phyloP scores from a whole-genome alignment of 257 asterid species.

The Ajuga chamaepitys region DNA sequence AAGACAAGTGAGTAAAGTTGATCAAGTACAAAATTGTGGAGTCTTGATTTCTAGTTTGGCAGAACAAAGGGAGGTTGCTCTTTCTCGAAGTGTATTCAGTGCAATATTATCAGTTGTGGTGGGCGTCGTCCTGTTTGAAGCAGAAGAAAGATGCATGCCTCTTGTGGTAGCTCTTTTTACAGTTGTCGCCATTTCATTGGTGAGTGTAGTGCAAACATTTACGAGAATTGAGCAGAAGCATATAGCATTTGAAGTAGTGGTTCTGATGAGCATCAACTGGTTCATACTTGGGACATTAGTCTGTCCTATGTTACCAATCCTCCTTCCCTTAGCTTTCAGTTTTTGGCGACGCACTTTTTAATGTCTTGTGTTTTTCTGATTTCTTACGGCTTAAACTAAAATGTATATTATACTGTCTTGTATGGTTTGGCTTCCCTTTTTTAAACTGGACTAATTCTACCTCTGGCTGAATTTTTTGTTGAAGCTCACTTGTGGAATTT shows the following conservation, averaged over 20 bases:
- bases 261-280: conserved; percentile 72
- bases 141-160: conserved; percentile 62
- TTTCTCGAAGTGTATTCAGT: conserved; percentile 49
- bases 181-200: conserved; percentile 46
- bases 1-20: neutral
- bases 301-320: conserved; percentile 41
- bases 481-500: no score
- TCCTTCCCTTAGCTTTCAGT: conserved; percentile 18
- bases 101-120: conserved; percentile 44
- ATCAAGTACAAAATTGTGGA: neutral
- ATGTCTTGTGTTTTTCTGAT: neutral
- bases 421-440: no score
- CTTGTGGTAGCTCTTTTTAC: conserved; percentile 46
- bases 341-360: neutral
- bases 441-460: no score
- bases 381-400: neutral
- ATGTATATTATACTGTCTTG: no score
- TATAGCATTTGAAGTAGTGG: conserved; percentile 43
- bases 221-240: conserved; percentile 33
- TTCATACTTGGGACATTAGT: conserved; percentile 56
- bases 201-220: conserved; percentile 37
- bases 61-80: conserved; percentile 34
- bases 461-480: no score
- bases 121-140: conserved; percentile 54
- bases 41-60: neutral